These are phyloP conservation scores for Cerrena zonata DNA, from an alignment of 1,284 basidiomycete genomes.

Conservation along the genomic window DNA sequence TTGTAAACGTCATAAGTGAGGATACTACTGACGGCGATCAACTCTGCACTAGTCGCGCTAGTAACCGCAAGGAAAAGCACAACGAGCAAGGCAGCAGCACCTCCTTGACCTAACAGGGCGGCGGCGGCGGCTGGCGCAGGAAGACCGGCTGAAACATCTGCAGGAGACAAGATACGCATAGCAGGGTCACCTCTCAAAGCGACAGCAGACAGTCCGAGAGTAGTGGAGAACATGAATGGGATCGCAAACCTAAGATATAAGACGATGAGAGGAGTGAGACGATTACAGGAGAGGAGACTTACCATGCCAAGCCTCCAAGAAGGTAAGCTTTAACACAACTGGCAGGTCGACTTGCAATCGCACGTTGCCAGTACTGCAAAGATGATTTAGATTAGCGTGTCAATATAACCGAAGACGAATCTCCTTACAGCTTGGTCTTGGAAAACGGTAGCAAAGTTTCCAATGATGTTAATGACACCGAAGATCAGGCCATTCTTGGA, in stretches of 20 bases:
- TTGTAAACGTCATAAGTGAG: slow-evolving; percentile 77
- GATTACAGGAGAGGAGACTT: slow-evolving; percentile 17
- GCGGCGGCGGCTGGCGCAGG: slow-evolving; percentile 78
- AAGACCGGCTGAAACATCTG: slow-evolving; percentile 76
- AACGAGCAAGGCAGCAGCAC: slow-evolving; percentile 66
- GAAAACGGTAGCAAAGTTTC: slow-evolving; percentile 55
- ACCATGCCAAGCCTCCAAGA: slow-evolving; percentile 82
- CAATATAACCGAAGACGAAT: not conserved
- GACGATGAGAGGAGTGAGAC: slow-evolving; percentile 24
- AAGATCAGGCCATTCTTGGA: slow-evolving; percentile 81
- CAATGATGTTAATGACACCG: slow-evolving; percentile 80
- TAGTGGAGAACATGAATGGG: slow-evolving; percentile 75
- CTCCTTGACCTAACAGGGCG: slow-evolving; percentile 71
- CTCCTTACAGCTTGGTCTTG: slow-evolving; percentile 42
- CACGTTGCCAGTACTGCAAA: slow-evolving; percentile 70
- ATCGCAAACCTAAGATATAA: slow-evolving; percentile 54
- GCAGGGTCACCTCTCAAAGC: slow-evolving; percentile 70
- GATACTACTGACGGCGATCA: slow-evolving; percentile 80
- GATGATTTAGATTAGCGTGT: not conserved
- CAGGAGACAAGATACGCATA: slow-evolving; percentile 52
- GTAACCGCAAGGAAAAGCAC: slow-evolving; percentile 82
- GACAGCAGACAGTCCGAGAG: slow-evolving; percentile 77
- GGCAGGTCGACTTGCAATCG: slow-evolving; percentile 78
- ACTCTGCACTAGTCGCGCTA: slow-evolving; percentile 80
- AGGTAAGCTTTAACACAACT: slow-evolving; percentile 86